Evolutionary conservation across 208 protist genomes (phyloP).

Genomic region (Strigomonas galati): DNA sequence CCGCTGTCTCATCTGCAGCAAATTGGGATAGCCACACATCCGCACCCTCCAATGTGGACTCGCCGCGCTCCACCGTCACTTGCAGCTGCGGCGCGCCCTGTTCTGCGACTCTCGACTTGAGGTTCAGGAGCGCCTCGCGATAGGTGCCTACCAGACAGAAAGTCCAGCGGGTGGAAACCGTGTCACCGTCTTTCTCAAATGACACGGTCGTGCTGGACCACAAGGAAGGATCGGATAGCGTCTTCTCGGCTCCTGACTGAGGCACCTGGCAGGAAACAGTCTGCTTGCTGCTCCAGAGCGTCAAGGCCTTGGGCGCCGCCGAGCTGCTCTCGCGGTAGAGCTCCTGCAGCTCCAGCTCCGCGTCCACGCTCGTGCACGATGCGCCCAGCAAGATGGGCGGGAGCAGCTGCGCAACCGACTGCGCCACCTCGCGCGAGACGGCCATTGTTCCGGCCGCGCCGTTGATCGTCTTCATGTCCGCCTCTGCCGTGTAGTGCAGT

Average conservation of each 20-base stretch:
- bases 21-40: conserved; percentile 10
- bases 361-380: not conserved
- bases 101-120: conserved; percentile 22
- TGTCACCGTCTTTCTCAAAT: conserved; percentile 30
- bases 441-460: not conserved
- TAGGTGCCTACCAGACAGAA: conserved; percentile 38
- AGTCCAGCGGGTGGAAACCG: conserved; percentile 24
- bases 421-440: not conserved
- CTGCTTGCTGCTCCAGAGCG: conserved; percentile 4
- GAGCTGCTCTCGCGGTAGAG: not conserved
- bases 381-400: not conserved
- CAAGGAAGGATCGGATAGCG: not conserved
- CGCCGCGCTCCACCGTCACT: conserved; percentile 20
- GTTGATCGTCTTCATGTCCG: not conserved
- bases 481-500: not conserved
- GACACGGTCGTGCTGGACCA: conserved; percentile 15
- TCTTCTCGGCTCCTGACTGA: conserved; percentile 1
- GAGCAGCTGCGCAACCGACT: conserved; percentile 2
- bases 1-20: not conserved
- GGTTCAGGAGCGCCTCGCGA: conserved; percentile 44
- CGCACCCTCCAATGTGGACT: not conserved
- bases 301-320: not conserved
- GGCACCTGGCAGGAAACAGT: conserved; percentile 12
- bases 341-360: conserved; percentile 6
- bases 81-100: conserved; percentile 21